Evolutionary conservation across 768 basidiomycete species (phyloP), one percentile per base, ranked within the genome.

Genomic region (Mycena alexandri): DNA sequence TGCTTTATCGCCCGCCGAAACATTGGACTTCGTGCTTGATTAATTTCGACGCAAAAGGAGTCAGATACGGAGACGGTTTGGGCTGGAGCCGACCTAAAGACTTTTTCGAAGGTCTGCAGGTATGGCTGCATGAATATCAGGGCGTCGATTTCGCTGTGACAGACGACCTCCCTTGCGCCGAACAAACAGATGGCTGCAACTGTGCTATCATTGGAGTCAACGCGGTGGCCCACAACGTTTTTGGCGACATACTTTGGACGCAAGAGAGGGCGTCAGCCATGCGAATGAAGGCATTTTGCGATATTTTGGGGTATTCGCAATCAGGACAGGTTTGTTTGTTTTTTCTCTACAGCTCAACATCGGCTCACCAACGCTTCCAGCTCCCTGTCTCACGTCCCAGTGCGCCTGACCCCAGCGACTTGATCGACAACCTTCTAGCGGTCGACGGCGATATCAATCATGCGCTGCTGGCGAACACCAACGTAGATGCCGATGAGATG

Each of bases 201-300:
- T 75, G 74, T 43, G 51, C 50, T 5, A 61, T 75, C 13, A 70
- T 63, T 47, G 65, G 66, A 12, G 51, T 64, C 8, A 75, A 75
- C 52, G 43, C 71, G 3, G 33, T 71, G 3, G 63, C 68, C 4
- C 67, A 72, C 42, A 42, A 41, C 14, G 46, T 29, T 0, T 60
- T 71, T 19, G 62, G 63, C 11, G 72, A 74, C 53, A 3, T 42
- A 17, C 43, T 72, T 9, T 74, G 73, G 73, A 67, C 42, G 11
- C 25, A 13, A 8, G 17, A 58, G 5, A 29, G 2, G 5, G 59
- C 60, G 12, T 50, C 56, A 2, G 36, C 25, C 3, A 29, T 65
- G 55, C 55, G 65, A 12, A 51, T 69, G 41, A 63, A 67, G 5
- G 65, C 63, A 10, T 72, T 72, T 29, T 60, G 64, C 19, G 46